Base-by-base conservation (phyloP, 1,284 basidiomycete species). In the Malassezia slooffiae region DNA sequence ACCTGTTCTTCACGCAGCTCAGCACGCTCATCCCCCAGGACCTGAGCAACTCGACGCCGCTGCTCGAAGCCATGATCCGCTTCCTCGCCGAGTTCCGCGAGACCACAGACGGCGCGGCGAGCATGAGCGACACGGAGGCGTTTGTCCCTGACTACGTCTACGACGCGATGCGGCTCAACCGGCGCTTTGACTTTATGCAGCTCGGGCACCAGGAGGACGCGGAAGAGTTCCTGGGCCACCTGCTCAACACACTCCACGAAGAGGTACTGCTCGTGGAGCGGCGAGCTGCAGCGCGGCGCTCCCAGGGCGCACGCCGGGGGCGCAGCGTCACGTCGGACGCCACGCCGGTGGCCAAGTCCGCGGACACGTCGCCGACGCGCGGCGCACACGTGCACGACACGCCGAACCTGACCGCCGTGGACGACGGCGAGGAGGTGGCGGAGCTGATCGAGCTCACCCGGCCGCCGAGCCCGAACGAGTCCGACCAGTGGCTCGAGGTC, bases 201-300 rank as follows among this genome's bases (percentile, higher is more conserved):
- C 80, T 85, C 24, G 90, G 90, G 0, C 85, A 89, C 54, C 91
- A 97, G 73, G 91, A 97, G 72, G 91, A 97, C 52, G 91, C 91
- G 1, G 90, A 97, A 70, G 91, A 97, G 72, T 97, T 95, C 72
- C 75, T 96, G n/a, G 90, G 91, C 8, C 93, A 95, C 73, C 90
- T 88, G 73, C 75, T 96, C 33, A 89, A 95, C 68, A 87, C 88
- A 0, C 74, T 97, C 3, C 89, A 95, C 70, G 91, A 97, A 64
- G 91, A 97, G 72, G 71, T 96, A 12, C 72, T 87, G 4, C 75
- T 43, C 8, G 41, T 42, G 19, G 11, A 38, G 3, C 30, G 32
- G 23, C 46, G 46, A 20, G 24, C 17, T 12, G 13, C 17, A 11
- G 24, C 28, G 28, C 40, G 40, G 11, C 29, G 34, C 27, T 7